phyloP scores from a whole-genome alignment of 176 grass and related monocot genomes.

The Carex myosuroides region DNA sequence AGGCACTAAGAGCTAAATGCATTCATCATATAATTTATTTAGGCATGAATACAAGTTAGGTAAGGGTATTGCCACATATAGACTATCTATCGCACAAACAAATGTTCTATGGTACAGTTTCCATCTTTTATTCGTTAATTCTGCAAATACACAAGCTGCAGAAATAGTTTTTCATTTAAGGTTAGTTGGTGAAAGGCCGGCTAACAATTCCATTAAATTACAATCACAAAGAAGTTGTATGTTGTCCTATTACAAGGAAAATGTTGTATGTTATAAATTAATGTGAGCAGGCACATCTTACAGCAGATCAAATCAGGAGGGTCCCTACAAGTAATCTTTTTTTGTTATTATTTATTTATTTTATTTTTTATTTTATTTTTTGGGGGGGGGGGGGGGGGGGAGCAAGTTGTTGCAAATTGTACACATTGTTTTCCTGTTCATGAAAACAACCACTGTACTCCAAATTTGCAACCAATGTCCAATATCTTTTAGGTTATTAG shows the following conservation, averaged over 20 bases:
- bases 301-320: neutral
- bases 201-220: neutral
- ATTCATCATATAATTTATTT: neutral
- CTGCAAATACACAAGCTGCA: neutral
- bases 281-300: neutral
- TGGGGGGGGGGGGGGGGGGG: too few species aligned
- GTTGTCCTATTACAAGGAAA: neutral
- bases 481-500: neutral
- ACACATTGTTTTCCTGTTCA: neutral
- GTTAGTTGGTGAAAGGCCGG: neutral
- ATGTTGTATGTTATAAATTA: neutral
- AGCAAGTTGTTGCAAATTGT: neutral
- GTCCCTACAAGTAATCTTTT: neutral
- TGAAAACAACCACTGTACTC: neutral
- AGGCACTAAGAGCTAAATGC: neutral
- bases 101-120: neutral
- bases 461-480: neutral
- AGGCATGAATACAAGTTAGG: neutral
- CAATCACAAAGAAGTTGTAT: neutral
- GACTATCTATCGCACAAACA: neutral
- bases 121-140: neutral
- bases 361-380: too few species aligned
- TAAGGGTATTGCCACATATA: neutral
- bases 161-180: neutral
- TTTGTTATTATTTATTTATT: neutral